Conservation (phyloP, 164 flowering plant species). For the Platanus orientalis region DNA sequence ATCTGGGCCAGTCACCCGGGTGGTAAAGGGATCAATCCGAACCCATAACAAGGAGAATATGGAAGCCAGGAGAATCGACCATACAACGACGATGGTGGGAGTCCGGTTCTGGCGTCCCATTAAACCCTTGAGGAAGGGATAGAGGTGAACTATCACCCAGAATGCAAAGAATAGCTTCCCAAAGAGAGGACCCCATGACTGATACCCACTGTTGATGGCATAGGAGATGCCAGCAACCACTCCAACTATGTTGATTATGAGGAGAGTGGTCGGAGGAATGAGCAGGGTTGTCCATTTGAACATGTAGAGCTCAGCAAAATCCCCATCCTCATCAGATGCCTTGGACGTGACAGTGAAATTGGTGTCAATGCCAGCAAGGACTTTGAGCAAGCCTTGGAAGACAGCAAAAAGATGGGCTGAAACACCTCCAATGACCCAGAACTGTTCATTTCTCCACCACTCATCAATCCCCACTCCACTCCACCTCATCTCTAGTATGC, state of each 20-base stretch:
- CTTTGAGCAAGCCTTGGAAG: conserved; percentile 31
- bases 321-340: conserved; percentile 32
- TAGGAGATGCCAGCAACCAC: conserved; percentile 30
- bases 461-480: conserved; percentile 36
- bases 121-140: conserved; percentile 35
- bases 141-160: conserved; percentile 37
- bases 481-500: conserved; percentile 35
- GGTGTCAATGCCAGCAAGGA: conserved; percentile 32
- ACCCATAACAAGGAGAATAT: conserved; percentile 35
- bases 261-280: conserved; percentile 32
- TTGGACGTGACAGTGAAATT: conserved; percentile 37
- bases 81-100: conserved; percentile 31
- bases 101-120: conserved; percentile 36
- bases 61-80: conserved; percentile 34
- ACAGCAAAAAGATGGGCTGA: conserved; percentile 36
- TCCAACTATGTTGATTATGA: conserved; percentile 29
- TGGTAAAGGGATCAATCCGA: conserved; percentile 31
- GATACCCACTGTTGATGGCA: conserved; percentile 29
- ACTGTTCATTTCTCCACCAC: conserved; percentile 40
- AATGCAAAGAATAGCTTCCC: conserved; percentile 34
- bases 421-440: conserved; percentile 36
- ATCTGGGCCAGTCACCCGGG: conserved; percentile 26
- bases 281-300: conserved; percentile 34
- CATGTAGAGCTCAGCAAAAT: conserved; percentile 28
- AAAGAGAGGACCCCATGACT: conserved; percentile 36